These are phyloP conservation scores for Colletotrichum sp. DNA, from an alignment of 2,329 filamentous ascomycete species.

Conservation along the genomic window DNA sequence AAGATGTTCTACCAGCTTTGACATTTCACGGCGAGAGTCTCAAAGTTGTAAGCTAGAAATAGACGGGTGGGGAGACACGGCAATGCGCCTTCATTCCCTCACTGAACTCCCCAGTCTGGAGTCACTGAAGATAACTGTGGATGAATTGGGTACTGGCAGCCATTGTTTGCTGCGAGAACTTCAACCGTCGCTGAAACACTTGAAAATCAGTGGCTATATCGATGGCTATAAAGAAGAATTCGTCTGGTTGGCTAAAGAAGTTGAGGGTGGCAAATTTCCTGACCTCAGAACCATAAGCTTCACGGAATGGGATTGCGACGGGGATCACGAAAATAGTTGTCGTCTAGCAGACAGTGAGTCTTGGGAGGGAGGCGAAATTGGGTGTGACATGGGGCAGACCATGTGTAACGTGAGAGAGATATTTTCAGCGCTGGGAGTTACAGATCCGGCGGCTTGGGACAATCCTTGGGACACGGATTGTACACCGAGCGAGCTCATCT, in stretches of 20 bases:
- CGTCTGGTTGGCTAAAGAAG: neutral
- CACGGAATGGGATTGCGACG: neutral
- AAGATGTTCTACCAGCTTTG: neutral
- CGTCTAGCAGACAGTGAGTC: neutral
- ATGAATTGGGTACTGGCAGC: neutral
- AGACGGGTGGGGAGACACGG: neutral
- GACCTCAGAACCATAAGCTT: neutral
- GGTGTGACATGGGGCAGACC: neutral
- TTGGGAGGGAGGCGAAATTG: neutral
- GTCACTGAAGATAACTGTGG: neutral
- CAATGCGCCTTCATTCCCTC: neutral
- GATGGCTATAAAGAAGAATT: neutral
- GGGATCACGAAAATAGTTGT: neutral
- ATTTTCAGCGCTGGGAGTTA: neutral
- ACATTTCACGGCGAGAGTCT: neutral
- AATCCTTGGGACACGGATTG: neutral
- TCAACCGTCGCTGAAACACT: neutral
- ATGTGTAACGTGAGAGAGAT: neutral
- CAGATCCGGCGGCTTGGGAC: neutral
- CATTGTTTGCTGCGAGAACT: neutral
- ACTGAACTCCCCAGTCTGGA: neutral
- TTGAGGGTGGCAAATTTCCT: neutral
- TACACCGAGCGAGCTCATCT: neutral
- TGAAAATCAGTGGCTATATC: neutral
- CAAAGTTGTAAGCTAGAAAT: neutral